A percentile compares a stretch with the other conserved stretches of the same genome.
Evolutionary conservation across 768 basidiomycete species (phyloP).

Genomic region (Leccinellum albellum): DNA sequence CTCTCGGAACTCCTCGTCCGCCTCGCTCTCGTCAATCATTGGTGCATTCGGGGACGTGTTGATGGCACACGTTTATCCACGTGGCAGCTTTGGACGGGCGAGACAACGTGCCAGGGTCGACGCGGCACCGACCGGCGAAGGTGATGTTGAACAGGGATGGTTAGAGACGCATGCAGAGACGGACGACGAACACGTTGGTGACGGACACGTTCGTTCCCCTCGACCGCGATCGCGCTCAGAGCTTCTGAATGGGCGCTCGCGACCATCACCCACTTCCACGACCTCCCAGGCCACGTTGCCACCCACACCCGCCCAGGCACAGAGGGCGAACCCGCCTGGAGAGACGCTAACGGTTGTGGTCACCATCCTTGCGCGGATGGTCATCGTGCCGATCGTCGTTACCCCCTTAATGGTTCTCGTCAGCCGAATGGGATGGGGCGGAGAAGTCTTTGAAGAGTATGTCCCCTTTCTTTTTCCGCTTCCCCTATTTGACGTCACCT

Average conservation of each 20-base stretch:
- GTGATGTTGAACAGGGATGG: slow-evolving; percentile 7
- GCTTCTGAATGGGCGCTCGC: not conserved
- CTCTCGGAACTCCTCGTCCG: slow-evolving; percentile 12
- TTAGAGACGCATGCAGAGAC: slow-evolving; percentile 4
- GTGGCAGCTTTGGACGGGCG: not conserved
- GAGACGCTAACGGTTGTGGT: slow-evolving; percentile 84
- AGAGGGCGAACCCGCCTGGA: slow-evolving; percentile 39
- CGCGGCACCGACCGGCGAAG: not conserved
- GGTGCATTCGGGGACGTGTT: slow-evolving; percentile 17
- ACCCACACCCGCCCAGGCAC: not conserved
- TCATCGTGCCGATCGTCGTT: slow-evolving; percentile 74
- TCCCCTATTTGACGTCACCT: not conserved
- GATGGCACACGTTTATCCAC: slow-evolving; percentile 6
- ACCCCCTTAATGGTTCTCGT: slow-evolving; percentile 72
- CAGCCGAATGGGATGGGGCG: slow-evolving; percentile 43
- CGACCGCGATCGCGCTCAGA: slow-evolving; percentile 1
- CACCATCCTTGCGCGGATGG: slow-evolving; percentile 80
- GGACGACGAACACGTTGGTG: not conserved
- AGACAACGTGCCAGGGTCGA: not conserved
- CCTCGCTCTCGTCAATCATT: slow-evolving; percentile 20
- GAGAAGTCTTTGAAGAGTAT: slow-evolving; percentile 67
- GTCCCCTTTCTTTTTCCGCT: slow-evolving; percentile 39
- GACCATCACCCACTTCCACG: not conserved
- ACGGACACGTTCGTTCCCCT: not conserved
- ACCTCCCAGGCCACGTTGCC: not conserved